A percentile compares a stretch with the other conserved stretches of the same genome.
Conservation (phyloP, 495 filamentous ascomycete genomes). For the Daldinia decipiens region DNA sequence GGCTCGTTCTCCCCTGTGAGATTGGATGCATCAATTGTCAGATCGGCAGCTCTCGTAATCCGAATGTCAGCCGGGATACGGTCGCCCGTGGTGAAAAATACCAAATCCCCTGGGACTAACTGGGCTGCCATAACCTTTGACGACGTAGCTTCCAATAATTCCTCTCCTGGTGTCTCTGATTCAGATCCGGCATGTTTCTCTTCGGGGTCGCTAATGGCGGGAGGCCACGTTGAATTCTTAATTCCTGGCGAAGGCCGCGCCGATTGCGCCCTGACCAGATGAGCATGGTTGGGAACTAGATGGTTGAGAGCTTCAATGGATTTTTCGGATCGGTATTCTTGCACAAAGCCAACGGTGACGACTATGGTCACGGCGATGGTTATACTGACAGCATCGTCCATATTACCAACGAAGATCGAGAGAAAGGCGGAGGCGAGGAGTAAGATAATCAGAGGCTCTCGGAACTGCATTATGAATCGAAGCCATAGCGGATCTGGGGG, state of each 20-base stretch:
- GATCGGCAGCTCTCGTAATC: conserved; percentile 85
- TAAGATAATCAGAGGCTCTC: conserved; percentile 89
- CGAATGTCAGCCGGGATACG: conserved; percentile 96
- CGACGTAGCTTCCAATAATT: conserved; percentile 74
- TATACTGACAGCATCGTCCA: conserved; percentile 96
- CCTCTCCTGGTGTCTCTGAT: conserved; percentile 55
- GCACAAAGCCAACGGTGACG: conserved; percentile 93
- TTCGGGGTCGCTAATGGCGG: conserved; percentile 47
- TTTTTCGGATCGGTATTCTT: conserved; percentile 98
- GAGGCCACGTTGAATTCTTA: conserved; percentile 58
- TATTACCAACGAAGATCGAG: conserved; percentile 92
- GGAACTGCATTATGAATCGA: conserved; percentile 95
- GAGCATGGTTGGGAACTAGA: conserved; percentile 92
- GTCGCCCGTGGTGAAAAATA: conserved; percentile 93
- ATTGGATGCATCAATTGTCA: conserved; percentile 97
- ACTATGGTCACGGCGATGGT: conserved; percentile 95
- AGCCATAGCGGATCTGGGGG: conserved; percentile 94
- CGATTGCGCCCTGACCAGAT: conserved; percentile 76
- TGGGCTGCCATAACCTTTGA: conserved; percentile 85
- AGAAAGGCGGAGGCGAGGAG: conserved; percentile 89
- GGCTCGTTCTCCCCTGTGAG: conserved; percentile 97
- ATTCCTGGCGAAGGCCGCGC: conserved; percentile 42
- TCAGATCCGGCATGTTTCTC: conserved; percentile 45
- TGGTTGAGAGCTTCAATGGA: conserved; percentile 94
- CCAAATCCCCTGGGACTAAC: conserved; percentile 90